Base-by-base conservation (phyloP, 768 basidiomycete species). In the Boletales sp. region DNA sequence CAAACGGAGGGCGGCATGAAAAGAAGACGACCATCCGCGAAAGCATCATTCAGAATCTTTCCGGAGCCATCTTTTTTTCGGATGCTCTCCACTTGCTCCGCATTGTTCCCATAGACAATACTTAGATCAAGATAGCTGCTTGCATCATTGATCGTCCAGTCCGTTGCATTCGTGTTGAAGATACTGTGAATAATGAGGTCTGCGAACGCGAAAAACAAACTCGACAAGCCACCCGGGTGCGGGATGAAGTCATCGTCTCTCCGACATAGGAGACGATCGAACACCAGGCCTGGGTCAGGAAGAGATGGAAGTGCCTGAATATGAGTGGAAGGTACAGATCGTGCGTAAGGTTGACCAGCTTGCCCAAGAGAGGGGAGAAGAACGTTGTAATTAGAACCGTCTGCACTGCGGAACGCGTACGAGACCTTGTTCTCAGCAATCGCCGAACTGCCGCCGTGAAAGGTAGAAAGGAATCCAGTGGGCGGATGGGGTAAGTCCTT, bases 401-500 rank as follows among this genome's bases (percentile, higher is more conserved):
- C 80, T 0, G 79, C 76, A 12, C 74, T 69, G 40, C 87, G 79
- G 58, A 71, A 84, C 5, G 76, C 75, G 51, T 84, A 85, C 32
- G 72, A 55, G 21, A 72, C 56, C 21, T 58, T 37, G 27, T 32
- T 21, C 10, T 40, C 27, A 3, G 0, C 37, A 2, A 27, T 15
- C 12, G 49, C 35, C 1, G 56, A 43, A n/a, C 49, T 39, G 37
- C 4, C 9, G 4, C 53, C 38, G 14, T 41, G 54, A 24, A 55
- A 49, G 7, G 58, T 53, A 10, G 67, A 58, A 35, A 86, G 67
- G 61, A 81, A 87, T 11, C 72, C 72, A 43, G 65, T 68, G 10
- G 86, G 83, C 5, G 88, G 88, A 54, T 89, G 89, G 4, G 87
- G 87, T 32, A 92, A 78, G 65, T 90, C 90, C 52, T 85, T 82